A percentile compares a stretch with the other conserved stretches of the same genome.
Conservation (phyloP, 441 rosid species). For the Populus hybrid region DNA sequence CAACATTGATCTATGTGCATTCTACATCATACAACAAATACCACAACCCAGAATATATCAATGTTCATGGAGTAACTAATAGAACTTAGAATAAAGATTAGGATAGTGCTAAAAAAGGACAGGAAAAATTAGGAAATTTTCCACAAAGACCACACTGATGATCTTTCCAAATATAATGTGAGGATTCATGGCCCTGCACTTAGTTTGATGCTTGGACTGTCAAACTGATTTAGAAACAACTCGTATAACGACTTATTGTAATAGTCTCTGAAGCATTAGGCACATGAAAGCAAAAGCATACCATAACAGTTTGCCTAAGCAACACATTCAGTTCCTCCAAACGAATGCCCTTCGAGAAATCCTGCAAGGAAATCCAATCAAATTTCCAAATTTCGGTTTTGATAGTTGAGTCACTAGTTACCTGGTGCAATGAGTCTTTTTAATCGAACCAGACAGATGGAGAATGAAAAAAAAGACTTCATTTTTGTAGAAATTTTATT, state of each 20-base stretch:
- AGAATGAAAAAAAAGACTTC: not conserved
- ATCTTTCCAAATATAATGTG: not conserved
- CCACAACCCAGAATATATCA: not conserved
- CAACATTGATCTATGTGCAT: not conserved
- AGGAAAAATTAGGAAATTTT: not conserved
- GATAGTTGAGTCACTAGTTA: not conserved
- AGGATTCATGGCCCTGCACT: not conserved
- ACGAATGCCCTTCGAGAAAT: conserved; percentile 85
- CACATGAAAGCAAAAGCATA: conserved; percentile 32
- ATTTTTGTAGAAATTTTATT: no score
- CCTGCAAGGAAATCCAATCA: conserved; percentile 45
- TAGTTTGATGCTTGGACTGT: not conserved
- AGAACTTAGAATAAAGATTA: not conserved
- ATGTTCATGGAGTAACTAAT: not conserved
- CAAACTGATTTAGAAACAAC: not conserved
- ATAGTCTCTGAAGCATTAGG: not conserved
- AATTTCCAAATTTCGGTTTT: conserved; percentile 14
- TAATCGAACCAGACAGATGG: not conserved
- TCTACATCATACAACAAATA: not conserved
- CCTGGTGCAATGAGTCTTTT: not conserved
- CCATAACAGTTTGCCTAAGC: conserved; percentile 93
- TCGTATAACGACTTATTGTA: not conserved
- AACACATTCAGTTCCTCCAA: conserved; percentile 86
- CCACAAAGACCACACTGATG: not conserved
- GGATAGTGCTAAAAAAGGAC: not conserved